Percentiles rank a stretch among this genome's conserved stretches.
Evolutionary conservation across 352 stramenopile genomes (phyloP).

Genomic region (Phytophthora tubulina): DNA sequence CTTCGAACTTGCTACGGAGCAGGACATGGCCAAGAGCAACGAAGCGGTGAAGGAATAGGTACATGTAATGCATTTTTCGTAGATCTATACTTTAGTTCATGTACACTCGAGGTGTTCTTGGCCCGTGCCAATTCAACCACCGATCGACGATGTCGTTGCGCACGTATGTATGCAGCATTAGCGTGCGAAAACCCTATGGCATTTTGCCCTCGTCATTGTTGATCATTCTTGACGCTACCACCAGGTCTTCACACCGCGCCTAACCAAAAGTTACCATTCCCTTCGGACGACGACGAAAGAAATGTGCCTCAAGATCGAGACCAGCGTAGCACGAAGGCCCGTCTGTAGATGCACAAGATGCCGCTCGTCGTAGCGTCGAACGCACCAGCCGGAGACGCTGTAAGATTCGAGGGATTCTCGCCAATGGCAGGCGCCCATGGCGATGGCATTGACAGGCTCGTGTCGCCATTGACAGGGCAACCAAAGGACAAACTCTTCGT

Average conservation of each 20-base stretch:
- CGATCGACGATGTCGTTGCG: slow-evolving; percentile 2
- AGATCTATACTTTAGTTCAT: background rate
- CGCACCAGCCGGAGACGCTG: slow-evolving; percentile 14
- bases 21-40: slow-evolving; percentile 36
- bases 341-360: slow-evolving; percentile 36
- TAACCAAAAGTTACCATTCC: slow-evolving; percentile 3
- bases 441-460: slow-evolving; percentile 1
- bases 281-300: slow-evolving; percentile 31
- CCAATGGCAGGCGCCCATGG: background rate
- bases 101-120: too few relatives aligned
- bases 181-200: slow-evolving; percentile 14
- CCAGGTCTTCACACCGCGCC: background rate
- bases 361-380: slow-evolving; percentile 25
- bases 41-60: background rate
- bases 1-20: slow-evolving; percentile 52
- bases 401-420: background rate
- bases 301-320: slow-evolving; percentile 4
- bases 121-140: slow-evolving; percentile 12
- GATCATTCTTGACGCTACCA: background rate
- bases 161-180: background rate
- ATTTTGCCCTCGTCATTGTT: slow-evolving; percentile 3
- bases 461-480: background rate
- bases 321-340: slow-evolving; percentile 15
- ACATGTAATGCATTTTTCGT: slow-evolving; percentile 11
- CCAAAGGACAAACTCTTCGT: background rate